These are phyloP conservation scores for Fistulifera pelliculosa DNA, from an alignment of 108 stramenopile species.

Conservation along the genomic window DNA sequence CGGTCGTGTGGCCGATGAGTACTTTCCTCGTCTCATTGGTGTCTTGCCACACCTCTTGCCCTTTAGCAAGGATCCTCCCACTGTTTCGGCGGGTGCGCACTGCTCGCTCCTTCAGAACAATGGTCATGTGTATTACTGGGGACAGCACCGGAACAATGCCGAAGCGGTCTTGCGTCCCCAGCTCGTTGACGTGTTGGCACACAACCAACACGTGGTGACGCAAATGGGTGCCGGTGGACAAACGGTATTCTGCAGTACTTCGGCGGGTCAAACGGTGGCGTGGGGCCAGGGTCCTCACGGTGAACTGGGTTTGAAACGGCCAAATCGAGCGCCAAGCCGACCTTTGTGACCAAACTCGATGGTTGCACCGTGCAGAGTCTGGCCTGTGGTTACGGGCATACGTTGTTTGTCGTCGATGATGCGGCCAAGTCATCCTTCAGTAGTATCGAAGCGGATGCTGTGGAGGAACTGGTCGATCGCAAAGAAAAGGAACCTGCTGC, in stretches of 20 bases:
- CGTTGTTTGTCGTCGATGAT: constrained; percentile 62
- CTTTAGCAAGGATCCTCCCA: constrained; percentile 26
- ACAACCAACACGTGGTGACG: constrained; percentile 72
- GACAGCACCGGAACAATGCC: constrained; percentile 53
- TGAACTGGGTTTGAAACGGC: constrained; percentile 60
- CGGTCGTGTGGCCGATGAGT: constrained; percentile 73
- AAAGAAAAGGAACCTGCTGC: too few species aligned
- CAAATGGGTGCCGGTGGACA: constrained; percentile 49
- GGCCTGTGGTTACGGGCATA: constrained; percentile 76
- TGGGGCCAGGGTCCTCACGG: constrained; percentile 79
- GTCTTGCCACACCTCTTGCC: constrained; percentile 29
- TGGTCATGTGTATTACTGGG: constrained; percentile 86
- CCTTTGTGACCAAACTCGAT: constrained; percentile 62
- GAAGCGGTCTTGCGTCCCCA: constrained; percentile 81
- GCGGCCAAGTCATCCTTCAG: constrained; percentile 21
- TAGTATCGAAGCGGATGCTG: too few species aligned
- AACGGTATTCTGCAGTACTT: constrained; percentile 60
- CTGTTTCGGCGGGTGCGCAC: constrained; percentile 47
- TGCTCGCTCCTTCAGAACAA: constrained; percentile 59
- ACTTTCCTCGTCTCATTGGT: constrained; percentile 57
- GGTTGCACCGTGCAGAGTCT: constrained; percentile 42
- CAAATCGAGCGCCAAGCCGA: constrained; percentile 66
- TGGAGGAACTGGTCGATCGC: too few species aligned
- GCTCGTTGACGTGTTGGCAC: constrained; percentile 72
- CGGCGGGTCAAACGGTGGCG: constrained; percentile 65